Conservation (phyloP, 2,329 filamentous ascomycete genomes). For the Aspergillus sp. region DNA sequence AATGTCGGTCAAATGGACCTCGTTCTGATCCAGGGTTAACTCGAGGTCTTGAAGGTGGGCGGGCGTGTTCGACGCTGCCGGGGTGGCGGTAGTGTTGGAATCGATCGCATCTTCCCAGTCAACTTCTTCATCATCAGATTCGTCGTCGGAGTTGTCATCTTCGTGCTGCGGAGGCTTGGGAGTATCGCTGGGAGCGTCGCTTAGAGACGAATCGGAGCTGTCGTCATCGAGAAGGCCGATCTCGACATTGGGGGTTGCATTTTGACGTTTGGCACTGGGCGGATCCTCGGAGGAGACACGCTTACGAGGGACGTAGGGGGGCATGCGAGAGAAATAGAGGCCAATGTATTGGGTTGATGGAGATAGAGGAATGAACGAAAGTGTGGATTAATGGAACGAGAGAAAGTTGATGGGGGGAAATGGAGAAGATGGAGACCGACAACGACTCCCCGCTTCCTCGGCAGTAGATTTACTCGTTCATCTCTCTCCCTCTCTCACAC, state of each 20-base stretch:
- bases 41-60: slow-evolving; percentile 67
- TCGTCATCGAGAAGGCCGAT: slow-evolving; percentile 26
- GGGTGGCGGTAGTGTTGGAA: slow-evolving; percentile 33
- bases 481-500: too few species aligned
- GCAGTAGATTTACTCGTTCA: background rate
- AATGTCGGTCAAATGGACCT: slow-evolving; percentile 60
- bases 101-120: slow-evolving; percentile 59
- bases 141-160: slow-evolving; percentile 46
- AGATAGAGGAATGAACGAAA: background rate
- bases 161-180: slow-evolving; percentile 51
- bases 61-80: slow-evolving; percentile 41
- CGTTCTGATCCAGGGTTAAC: slow-evolving; percentile 60
- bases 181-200: slow-evolving; percentile 31
- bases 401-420: background rate
- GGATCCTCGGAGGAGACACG: slow-evolving; percentile 37
- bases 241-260: slow-evolving; percentile 25
- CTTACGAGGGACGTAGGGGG: slow-evolving; percentile 48
- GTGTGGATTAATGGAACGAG: background rate
- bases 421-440: background rate
- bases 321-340: slow-evolving; percentile 35
- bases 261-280: slow-evolving; percentile 37
- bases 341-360: slow-evolving; percentile 9
- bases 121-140: slow-evolving; percentile 59
- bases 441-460: background rate
- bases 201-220: slow-evolving; percentile 36